These are phyloP conservation scores for Aspergillus taichungensis DNA, from an alignment of 495 filamentous ascomycete species.

Conservation along the genomic window DNA sequence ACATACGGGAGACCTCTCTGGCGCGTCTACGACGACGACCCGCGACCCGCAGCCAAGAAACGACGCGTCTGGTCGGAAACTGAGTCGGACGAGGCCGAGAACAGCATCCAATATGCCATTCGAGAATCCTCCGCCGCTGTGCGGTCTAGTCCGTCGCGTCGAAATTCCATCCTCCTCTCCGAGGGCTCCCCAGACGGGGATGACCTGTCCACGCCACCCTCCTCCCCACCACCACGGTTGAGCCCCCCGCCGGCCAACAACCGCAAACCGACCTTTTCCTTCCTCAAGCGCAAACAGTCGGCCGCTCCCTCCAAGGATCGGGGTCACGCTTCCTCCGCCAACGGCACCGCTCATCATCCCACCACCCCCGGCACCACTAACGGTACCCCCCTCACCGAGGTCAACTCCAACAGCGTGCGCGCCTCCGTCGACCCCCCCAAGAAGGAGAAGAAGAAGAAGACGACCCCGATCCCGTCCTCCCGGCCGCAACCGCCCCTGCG, in stretches of 20 bases:
- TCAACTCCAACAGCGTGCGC: constrained; percentile 43
- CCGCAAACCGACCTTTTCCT: constrained; percentile 45
- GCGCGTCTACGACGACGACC: constrained; percentile 42
- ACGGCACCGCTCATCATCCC: no score
- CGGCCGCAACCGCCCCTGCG: constrained; percentile 36
- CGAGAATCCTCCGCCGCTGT: constrained; percentile 41
- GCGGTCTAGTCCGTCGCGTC: constrained; percentile 42
- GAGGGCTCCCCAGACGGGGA: constrained; percentile 35
- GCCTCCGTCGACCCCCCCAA: constrained; percentile 32
- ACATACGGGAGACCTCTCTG: constrained; percentile 43
- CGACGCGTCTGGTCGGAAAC: constrained; percentile 34
- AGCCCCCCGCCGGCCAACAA: constrained; percentile 46
- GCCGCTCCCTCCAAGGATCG: constrained; percentile 17
- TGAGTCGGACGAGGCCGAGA: constrained; percentile 39
- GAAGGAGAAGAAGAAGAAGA: constrained; percentile 17
- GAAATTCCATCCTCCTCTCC: constrained; percentile 39
- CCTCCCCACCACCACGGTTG: constrained; percentile 48
- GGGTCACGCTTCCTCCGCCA: no score
- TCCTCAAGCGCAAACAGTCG: constrained; percentile 46
- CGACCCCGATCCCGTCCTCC: background rate
- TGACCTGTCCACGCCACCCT: constrained; percentile 42
- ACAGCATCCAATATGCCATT: constrained; percentile 40
- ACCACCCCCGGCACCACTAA: constrained; percentile 5
- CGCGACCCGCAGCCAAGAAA: constrained; percentile 33
- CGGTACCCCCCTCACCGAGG: constrained; percentile 39